Base-by-base conservation (phyloP, 2,329 filamentous ascomycete species). In the Hypoxylon sp. region DNA sequence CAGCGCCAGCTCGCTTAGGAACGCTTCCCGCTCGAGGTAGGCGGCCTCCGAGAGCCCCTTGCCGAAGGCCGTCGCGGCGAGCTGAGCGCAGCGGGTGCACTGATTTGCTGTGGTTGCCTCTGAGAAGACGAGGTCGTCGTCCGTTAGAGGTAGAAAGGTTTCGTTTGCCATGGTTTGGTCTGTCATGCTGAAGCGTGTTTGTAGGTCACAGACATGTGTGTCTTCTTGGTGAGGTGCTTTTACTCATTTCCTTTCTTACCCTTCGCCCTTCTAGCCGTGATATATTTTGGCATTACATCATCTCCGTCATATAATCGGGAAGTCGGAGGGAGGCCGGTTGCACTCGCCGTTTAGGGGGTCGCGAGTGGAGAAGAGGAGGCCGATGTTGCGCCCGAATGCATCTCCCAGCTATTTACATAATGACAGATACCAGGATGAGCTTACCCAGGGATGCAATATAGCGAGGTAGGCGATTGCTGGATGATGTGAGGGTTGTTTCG, bases 1-100 rank as follows among this genome's bases (percentile, higher is more conserved):
- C 2, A 66, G 45, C 2, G 55, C 61, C 1, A 48, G 24, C 11
- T 40, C n/a, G 1, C 35, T 54, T 2, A 67, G 48, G 3, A 40
- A 60, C 2, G 33, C 48, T 4, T 64, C 62, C 17, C 60, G 60
- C 37, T 59, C 54, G 1, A 60, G 17, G 18, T 64, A 67, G 2
- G 41, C 46, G 1, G 23, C 48, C n/a, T 37, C 21, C 1, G 60
- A 57, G 13, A 67, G 58, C 18, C 55, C 42, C 24, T 49, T 55
- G 6, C 58, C 60, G 37, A 67, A 65, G 11, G 55, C 58, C 7
- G 58, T 48, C 7, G 51, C 43, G 9, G 57, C 53, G 10, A 65
- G 58, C 29, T 54, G 48, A 31, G 42, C 41, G 40, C 58, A 60
- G 26, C 51, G 60, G 24, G 48, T 6, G 17, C 50, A 55, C 13